Evolutionary conservation across 805 yeast genomes (phyloP).

Genomic region (Huiozyma sinensis): DNA sequence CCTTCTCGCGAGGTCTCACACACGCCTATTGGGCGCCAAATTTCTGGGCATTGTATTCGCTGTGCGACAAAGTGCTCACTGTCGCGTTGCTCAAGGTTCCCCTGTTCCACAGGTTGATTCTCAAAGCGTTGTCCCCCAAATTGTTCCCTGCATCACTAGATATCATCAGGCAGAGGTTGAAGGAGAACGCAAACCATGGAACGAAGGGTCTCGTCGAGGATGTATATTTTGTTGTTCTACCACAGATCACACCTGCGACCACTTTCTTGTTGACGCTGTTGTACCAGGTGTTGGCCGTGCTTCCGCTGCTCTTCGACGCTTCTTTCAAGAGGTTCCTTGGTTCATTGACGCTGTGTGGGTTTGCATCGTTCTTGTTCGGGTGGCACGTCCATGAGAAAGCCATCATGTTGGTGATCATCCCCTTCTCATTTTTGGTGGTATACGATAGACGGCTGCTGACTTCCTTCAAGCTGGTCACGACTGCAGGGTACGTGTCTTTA

Average conservation of each 20-base stretch:
- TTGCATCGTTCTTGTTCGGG: constrained; percentile 84
- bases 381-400: constrained; percentile 99
- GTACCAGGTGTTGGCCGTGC: constrained; percentile 67
- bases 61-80: constrained; percentile 60
- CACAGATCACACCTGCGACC: constrained; percentile 64
- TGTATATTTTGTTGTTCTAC: constrained; percentile 68
- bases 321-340: constrained; percentile 73
- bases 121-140: constrained; percentile 27
- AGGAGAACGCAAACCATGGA: constrained; percentile 29
- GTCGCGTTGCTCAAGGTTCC: constrained; percentile 29
- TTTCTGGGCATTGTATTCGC: constrained; percentile 90
- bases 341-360: constrained; percentile 79
- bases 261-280: constrained; percentile 77
- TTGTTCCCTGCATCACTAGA: constrained; percentile 24
- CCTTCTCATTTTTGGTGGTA: constrained; percentile 67
- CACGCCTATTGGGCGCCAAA: constrained; percentile 99
- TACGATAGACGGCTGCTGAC: constrained; percentile 61
- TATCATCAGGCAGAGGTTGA: constrained; percentile 24
- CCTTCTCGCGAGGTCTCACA: constrained; percentile 88
- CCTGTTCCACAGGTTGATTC: constrained; percentile 35
- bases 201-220: constrained; percentile 93
- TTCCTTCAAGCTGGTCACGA: constrained; percentile 59
- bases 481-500: constrained; percentile 76
- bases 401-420: constrained; percentile 76
- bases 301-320: constrained; percentile 64